Base-by-base conservation (phyloP, 192 early-diverging fungal genomes). In the Coemansia sp. region DNA sequence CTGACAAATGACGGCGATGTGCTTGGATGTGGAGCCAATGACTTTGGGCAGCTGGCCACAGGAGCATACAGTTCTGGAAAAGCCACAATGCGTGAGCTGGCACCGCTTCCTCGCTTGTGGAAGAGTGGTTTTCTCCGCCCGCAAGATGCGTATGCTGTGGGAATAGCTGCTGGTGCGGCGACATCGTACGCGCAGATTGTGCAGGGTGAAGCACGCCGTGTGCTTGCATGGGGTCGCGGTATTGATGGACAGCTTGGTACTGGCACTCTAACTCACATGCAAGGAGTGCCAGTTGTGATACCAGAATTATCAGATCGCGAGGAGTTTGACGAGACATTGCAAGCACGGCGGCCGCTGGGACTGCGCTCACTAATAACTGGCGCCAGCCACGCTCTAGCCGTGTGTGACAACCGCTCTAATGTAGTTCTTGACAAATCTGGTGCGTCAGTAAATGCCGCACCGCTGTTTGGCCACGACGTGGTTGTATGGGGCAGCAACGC, bases 31-130 rank as follows among this genome's bases (percentile, higher is more conserved):
- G 76, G 76, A 1, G 70, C 76, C 10, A 79, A 79, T 11, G 76
- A 79, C 47, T 79, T 73, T 70, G 76, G 76, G 23, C 76, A 79
- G 56, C 67, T 79, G 27, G 76, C 76, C 1, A 69, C 62, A 60
- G 76, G 76, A 11, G n/a, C 29, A 0, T 79, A 72, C 41, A 50
- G 49, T 2, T 47, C 65, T 5, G 51, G 37, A 21, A 69, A 39
- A 4, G 23, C 66, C n/a, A 79, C 76, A 3, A 52, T 79, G n/a
- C n/a, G 43, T 8, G 50, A 63, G 19, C 63, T 56, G 25, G 62
- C 60, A 0, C 70, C 64, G 60, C 27, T 79, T 39, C 43, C 51
- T 7, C 57, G 39, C 21, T 63, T 79, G 15, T 79, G 76, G 76
- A 66, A 62, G 21, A 11, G 58, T 6, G 66, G 63, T 2, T 7